These are phyloP conservation scores for Entonaema liquescens DNA, from an alignment of 495 filamentous ascomycete species.

Conservation along the genomic window DNA sequence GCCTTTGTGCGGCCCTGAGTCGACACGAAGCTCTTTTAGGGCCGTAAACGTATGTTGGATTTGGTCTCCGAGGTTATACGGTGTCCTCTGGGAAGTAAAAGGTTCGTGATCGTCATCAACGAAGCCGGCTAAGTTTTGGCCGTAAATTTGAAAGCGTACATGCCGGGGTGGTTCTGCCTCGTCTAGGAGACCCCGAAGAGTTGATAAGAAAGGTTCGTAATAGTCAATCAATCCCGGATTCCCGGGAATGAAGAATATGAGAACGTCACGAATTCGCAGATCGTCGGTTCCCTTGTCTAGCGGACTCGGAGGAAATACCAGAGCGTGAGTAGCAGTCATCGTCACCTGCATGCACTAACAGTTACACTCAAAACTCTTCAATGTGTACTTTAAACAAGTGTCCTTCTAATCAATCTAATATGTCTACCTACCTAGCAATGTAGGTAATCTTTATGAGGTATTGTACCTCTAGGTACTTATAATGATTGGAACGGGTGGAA, in stretches of 20 bases:
- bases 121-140: constrained; percentile 79
- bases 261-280: constrained; percentile 32
- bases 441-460: too few relatives aligned
- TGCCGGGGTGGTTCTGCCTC: constrained; percentile 30
- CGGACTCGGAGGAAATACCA: constrained; percentile 32
- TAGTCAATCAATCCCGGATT: constrained; percentile 88
- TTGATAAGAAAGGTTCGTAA: constrained; percentile 73
- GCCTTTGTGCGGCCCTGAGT: constrained; percentile 25
- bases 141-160: constrained; percentile 66
- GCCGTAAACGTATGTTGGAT: constrained; percentile 56
- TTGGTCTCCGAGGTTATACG: constrained; percentile 68
- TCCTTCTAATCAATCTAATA: too few relatives aligned
- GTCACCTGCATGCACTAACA: background rate
- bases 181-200: constrained; percentile 51
- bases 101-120: constrained; percentile 56
- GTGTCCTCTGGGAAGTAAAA: constrained; percentile 48
- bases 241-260: constrained; percentile 77
- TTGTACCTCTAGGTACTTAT: too few relatives aligned
- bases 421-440: too few relatives aligned
- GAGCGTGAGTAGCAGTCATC: constrained; percentile 21
- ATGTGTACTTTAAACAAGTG: too few relatives aligned
- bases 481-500: too few relatives aligned
- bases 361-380: background rate
- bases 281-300: constrained; percentile 6
- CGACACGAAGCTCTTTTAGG: constrained; percentile 30